phyloP scores from a whole-genome alignment of 148 eudicot genomes.

The Rhododendron mucronatum region DNA sequence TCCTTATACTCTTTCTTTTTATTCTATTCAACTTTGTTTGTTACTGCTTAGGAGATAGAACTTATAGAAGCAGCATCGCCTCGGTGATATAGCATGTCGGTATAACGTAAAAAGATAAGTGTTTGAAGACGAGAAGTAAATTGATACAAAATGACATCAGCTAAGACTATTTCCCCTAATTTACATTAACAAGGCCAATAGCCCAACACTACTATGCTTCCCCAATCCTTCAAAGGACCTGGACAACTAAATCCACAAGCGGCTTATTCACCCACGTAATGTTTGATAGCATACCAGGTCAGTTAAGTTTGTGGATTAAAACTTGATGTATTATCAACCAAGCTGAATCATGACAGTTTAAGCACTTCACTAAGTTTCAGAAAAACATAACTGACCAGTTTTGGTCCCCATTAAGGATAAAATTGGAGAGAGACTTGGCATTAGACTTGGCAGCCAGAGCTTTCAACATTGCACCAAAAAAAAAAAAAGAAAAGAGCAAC shows the following conservation, averaged over 20 bases:
- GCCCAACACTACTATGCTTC: neutral
- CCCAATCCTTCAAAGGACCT: neutral
- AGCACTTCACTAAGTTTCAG: neutral
- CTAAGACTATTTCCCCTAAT: neutral
- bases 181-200: neutral
- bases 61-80: neutral
- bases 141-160: neutral
- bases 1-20: neutral
- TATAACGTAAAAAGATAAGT: neutral
- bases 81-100: neutral
- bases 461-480: neutral
- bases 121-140: neutral
- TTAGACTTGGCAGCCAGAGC: neutral
- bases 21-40: neutral
- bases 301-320: neutral
- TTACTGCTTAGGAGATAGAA: neutral
- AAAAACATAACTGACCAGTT: neutral
- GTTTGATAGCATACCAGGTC: neutral
- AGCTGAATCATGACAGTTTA: neutral
- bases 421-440: neutral
- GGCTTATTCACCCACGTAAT: neutral
- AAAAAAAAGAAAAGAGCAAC: neutral
- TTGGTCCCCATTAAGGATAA: neutral
- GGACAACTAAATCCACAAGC: neutral
- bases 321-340: neutral